Evolutionary conservation across 257 asterid genomes (phyloP).

Genomic region (Penstemon barbatus): DNA sequence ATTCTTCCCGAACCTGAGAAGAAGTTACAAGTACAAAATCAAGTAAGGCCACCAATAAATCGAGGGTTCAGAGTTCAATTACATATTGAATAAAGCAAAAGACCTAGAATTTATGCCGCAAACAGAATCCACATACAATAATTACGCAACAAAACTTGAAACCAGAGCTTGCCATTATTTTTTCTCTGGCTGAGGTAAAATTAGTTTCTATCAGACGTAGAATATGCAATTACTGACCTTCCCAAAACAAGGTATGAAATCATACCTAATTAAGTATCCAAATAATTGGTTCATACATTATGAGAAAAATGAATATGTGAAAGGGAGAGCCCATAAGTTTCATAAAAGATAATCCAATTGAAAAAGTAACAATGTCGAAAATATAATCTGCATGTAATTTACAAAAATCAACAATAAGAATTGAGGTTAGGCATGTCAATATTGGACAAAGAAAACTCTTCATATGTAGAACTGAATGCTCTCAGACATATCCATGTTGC

Average conservation of each 20-base stretch:
- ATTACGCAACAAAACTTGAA: neutral
- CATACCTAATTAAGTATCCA: neutral
- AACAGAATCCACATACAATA: neutral
- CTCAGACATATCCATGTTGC: too few relatives aligned
- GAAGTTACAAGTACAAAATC: constrained; percentile 19
- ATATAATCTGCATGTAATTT: too few relatives aligned
- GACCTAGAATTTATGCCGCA: neutral
- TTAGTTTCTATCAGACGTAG: neutral
- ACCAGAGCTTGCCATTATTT: neutral
- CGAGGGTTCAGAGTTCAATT: constrained; percentile 1
- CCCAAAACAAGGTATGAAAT: too few relatives aligned
- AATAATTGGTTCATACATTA: neutral
- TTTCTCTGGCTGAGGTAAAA: neutral
- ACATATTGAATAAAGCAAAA: neutral
- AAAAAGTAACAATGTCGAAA: too few relatives aligned
- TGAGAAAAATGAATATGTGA: neutral
- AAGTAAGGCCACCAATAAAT: constrained; percentile 5
- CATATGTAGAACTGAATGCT: neutral
- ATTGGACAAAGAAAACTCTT: neutral
- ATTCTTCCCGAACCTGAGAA: constrained; percentile 66
- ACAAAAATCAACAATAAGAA: too few relatives aligned
- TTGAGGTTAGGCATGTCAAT: neutral
- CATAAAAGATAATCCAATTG: neutral
- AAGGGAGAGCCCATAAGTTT: neutral
- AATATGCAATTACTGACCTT: neutral